These are phyloP conservation scores for sorghum (Sorghum bicolor) DNA, from an alignment of 176 grass and related monocot species.

Conservation along the genomic window Sorghum_bicolor_NCBIv3 NC_012871.2:77081501-77082000, in stretches of 20 bases:
- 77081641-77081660: constrained; percentile 94
- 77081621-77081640: constrained; percentile 95
- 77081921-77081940: not conserved
- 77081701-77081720: constrained; percentile 95
- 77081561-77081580: constrained; percentile 82
- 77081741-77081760: constrained; percentile 13
- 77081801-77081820: constrained; percentile 94
- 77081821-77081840: constrained; percentile 99
- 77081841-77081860: constrained; percentile 87
- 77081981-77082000: not conserved
- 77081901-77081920: constrained; percentile 44
- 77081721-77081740: constrained; percentile 64
- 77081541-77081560: constrained; percentile 98
- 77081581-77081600: constrained; percentile 95
- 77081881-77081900: constrained; percentile 94
- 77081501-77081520: constrained; percentile 39
- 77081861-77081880: constrained; percentile 89
- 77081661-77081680: constrained; percentile 97
- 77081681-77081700: constrained; percentile 94
- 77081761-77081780: not conserved
- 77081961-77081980: not conserved
- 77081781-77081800: constrained; percentile 13
- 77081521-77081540: constrained; percentile 93
- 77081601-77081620: constrained; percentile 83
- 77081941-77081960: not conserved